These are phyloP conservation scores for Eucalyptus melliodora DNA, from an alignment of 345 rosid genomes.

Conservation along the genomic window DNA sequence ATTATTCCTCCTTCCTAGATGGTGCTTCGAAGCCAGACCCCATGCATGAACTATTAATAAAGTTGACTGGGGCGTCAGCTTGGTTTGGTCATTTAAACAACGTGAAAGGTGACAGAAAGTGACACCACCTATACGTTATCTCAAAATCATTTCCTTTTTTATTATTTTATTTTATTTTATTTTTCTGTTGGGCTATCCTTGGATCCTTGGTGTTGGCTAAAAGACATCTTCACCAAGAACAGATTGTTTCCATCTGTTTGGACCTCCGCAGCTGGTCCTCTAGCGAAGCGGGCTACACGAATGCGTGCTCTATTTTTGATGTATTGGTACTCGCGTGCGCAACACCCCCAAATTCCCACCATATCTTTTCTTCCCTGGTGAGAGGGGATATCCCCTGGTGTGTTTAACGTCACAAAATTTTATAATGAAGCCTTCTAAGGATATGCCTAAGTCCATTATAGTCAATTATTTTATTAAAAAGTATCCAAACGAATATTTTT, in stretches of 20 bases:
- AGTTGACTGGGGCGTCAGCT: background rate
- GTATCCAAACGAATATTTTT: background rate
- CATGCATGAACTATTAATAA: background rate
- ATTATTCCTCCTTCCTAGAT: background rate
- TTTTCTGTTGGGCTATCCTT: background rate
- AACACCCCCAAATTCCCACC: background rate
- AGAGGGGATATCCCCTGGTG: background rate
- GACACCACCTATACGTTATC: background rate
- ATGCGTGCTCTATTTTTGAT: background rate
- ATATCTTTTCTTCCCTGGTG: background rate
- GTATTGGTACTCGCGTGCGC: background rate
- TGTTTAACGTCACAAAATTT: background rate
- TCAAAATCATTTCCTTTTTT: background rate
- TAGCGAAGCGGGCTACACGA: background rate
- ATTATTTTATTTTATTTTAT: accelerated
- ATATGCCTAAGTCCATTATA: background rate
- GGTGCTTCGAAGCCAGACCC: background rate
- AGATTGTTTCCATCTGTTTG: background rate
- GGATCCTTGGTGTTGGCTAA: background rate
- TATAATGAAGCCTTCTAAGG: background rate
- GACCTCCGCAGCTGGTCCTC: background rate
- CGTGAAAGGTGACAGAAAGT: background rate
- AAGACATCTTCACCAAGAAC: background rate
- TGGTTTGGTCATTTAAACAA: background rate
- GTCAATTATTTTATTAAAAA: background rate